A percentile compares a stretch with the other conserved stretches of the same genome.
These are phyloP conservation scores for Hypoxylon intermedium DNA, from an alignment of 495 filamentous ascomycete species.

Conservation along the genomic window DNA sequence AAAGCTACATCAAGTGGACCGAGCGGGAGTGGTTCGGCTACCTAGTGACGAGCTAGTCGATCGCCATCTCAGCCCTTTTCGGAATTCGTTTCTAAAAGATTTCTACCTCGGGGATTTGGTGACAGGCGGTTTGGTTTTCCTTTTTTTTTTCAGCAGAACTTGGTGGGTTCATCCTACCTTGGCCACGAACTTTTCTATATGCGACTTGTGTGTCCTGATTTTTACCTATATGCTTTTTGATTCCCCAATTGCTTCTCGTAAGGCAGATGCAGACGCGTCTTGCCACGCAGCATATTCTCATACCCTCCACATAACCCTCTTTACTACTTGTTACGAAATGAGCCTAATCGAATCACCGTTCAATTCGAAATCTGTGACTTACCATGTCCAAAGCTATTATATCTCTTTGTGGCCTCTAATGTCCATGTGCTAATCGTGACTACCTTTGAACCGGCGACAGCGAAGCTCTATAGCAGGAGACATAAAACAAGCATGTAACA, in stretches of 20 bases:
- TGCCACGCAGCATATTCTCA: conserved; percentile 17
- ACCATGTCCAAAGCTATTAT: no score
- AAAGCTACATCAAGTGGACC: conserved; percentile 13
- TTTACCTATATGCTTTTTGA: conserved; percentile 5
- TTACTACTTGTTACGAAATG: not conserved
- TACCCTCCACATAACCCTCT: conserved; percentile 5
- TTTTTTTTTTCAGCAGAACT: not conserved
- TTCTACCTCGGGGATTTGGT: not conserved
- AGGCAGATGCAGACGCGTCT: conserved; percentile 21
- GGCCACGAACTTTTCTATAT: conserved; percentile 7
- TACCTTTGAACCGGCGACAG: no score
- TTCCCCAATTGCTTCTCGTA: conserved; percentile 19
- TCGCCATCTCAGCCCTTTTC: not conserved
- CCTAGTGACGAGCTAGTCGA: conserved; percentile 10
- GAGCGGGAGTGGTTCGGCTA: conserved; percentile 21
- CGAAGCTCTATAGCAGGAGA: no score
- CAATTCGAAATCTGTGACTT: no score
- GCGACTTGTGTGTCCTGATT: not conserved
- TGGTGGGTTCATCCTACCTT: conserved; percentile 1
- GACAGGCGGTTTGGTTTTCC: conserved; percentile 2
- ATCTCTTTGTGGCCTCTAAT: no score
- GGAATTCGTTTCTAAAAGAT: not conserved
- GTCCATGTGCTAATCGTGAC: no score
- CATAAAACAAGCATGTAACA: no score
- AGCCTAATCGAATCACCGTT: no score